phyloP scores from a whole-genome alignment of 129 eudicot genomes.

The Chrysanthemum lavandulifolium region DNA sequence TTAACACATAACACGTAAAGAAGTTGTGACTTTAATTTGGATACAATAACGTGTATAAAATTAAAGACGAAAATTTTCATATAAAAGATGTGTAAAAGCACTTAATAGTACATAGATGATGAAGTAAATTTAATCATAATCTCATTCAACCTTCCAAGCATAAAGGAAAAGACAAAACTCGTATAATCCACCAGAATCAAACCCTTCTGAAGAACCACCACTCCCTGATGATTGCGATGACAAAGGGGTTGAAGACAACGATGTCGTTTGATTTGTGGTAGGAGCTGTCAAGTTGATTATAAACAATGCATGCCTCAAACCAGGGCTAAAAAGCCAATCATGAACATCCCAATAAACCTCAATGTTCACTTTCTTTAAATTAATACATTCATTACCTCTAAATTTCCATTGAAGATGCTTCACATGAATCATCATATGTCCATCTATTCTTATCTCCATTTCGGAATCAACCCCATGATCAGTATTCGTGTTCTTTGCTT shows the following conservation, averaged over 20 bases:
- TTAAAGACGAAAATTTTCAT: slow-evolving; percentile 1
- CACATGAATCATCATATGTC: slow-evolving; percentile 66
- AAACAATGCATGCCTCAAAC: slow-evolving; percentile 78
- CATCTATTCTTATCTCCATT: slow-evolving; percentile 91
- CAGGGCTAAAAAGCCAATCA: slow-evolving; percentile 88
- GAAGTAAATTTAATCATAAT: background rate
- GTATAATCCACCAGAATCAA: slow-evolving; percentile 46
- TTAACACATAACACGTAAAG: background rate
- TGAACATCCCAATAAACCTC: slow-evolving; percentile 96
- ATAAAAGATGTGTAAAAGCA: slow-evolving; percentile 8
- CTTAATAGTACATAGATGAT: background rate
- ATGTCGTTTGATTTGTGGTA: slow-evolving; percentile 10
- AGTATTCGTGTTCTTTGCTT: slow-evolving; percentile 46
- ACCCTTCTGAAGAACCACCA: slow-evolving; percentile 51
- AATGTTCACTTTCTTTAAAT: slow-evolving; percentile 52
- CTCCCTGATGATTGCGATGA: slow-evolving; percentile 48
- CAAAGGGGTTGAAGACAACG: slow-evolving; percentile 17
- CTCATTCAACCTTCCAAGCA: slow-evolving; percentile 86
- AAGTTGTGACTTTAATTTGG: background rate
- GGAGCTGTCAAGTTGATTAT: slow-evolving; percentile 58
- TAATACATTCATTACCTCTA: slow-evolving; percentile 72
- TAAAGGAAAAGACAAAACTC: slow-evolving; percentile 85
- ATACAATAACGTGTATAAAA: slow-evolving; percentile 2
- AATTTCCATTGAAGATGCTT: slow-evolving; percentile 93
- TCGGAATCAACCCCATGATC: slow-evolving; percentile 60